Evolutionary conservation across 352 stramenopile species (phyloP).

Genomic region (Pythium guiyangense): DNA sequence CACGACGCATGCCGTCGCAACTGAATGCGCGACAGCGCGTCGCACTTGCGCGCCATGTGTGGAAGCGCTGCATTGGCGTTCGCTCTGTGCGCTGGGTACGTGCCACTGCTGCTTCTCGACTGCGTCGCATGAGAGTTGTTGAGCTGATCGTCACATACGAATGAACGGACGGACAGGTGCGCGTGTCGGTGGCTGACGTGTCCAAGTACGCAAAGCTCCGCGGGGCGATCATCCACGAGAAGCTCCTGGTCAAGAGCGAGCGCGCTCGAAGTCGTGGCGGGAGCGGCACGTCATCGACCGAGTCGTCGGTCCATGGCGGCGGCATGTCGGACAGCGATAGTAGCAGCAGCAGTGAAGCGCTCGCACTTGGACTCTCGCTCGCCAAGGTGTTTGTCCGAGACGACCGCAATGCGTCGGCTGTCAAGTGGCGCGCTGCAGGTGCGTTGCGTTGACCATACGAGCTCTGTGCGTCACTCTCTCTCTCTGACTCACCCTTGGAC

Average conservation of each 20-base stretch:
- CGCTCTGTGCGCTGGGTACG: conserved; percentile 11
- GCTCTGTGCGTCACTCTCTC: not conserved
- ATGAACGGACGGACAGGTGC: conserved; percentile 20
- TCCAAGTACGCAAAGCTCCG: conserved; percentile 22
- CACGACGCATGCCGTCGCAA: not conserved
- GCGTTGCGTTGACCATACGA: not conserved
- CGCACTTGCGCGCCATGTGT: conserved; percentile 54
- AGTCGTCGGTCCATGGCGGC: conserved; percentile 7
- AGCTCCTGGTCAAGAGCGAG: conserved; percentile 17
- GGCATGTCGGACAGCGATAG: not conserved
- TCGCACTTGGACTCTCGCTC: conserved; percentile 1
- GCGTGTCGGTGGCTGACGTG: conserved; percentile 23
- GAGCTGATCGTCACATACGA: not conserved
- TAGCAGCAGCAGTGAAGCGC: not conserved
- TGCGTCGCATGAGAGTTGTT: not conserved
- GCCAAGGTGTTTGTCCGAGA: conserved; percentile 15
- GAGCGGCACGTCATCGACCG: conserved; percentile 3
- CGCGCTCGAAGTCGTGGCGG: not conserved
- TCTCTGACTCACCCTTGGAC: not conserved
- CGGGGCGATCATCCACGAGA: conserved; percentile 27
- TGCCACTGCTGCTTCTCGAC: not conserved
- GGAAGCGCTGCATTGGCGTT: conserved; percentile 53
- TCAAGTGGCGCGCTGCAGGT: conserved; percentile 16
- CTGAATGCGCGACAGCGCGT: conserved; percentile 51
- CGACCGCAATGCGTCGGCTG: not conserved